phyloP scores from a whole-genome alignment of 2,329 filamentous ascomycete genomes.

The Elsinoe arachidis region DNA sequence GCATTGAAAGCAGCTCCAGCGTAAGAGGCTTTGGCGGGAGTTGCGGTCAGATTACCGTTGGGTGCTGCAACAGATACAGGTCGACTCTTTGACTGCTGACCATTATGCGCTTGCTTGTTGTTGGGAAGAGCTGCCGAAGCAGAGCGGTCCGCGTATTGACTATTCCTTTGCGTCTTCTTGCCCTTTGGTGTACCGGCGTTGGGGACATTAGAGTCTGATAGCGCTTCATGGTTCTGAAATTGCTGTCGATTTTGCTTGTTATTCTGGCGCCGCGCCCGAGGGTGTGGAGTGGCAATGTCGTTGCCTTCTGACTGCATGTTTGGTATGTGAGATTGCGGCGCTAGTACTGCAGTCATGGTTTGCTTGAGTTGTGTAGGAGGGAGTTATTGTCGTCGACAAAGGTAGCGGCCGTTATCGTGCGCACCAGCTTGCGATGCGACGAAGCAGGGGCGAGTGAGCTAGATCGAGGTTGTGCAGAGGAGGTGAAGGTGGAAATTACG shows the following conservation, averaged over 20 bases:
- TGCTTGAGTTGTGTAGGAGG: constrained; percentile 10
- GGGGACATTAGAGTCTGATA: constrained; percentile 17
- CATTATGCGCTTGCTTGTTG: constrained; percentile 8
- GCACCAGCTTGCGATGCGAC: constrained; percentile 12
- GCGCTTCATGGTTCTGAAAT: constrained; percentile 11
- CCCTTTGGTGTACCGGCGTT: constrained; percentile 13
- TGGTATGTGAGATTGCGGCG: neutral
- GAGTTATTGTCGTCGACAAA: constrained; percentile 2
- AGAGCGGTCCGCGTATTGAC: constrained; percentile 12
- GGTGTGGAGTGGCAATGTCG: constrained; percentile 4
- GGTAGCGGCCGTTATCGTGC: constrained; percentile 1
- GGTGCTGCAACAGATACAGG: constrained; percentile 36
- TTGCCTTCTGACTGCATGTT: constrained; percentile 13
- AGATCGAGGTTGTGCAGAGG: neutral
- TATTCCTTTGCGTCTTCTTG: constrained; percentile 15
- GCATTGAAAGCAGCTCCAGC: constrained; percentile 92
- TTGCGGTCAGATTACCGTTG: constrained; percentile 29
- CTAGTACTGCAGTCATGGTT: constrained; percentile 8
- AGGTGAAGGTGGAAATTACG: neutral
- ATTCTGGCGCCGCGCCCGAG: constrained; percentile 1
- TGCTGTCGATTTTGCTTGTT: constrained; percentile 4
- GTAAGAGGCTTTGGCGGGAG: constrained; percentile 54
- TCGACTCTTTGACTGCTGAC: constrained; percentile 26
- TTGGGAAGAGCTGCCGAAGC: constrained; percentile 12
- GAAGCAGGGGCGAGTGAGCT: neutral